Percentiles rank a stretch among this genome's conserved stretches.
These are phyloP conservation scores for Proliferodiscus dingleyae DNA, from an alignment of 2,329 filamentous ascomycete species.

Conservation along the genomic window DNA sequence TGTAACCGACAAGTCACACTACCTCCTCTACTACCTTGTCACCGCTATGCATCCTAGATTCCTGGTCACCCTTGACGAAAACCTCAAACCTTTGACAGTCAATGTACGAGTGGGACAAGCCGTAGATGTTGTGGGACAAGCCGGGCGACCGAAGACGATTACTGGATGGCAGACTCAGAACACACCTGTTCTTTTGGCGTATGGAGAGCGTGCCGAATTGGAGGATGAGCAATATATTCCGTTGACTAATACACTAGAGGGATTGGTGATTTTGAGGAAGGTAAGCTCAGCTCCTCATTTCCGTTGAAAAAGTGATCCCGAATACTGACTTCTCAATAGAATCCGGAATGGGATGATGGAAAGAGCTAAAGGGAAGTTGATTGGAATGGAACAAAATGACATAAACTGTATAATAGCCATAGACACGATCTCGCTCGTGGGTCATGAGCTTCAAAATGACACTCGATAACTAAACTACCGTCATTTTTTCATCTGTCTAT, in stretches of 20 bases:
- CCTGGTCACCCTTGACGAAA: slow-evolving; percentile 91
- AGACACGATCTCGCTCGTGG: slow-evolving; percentile 21
- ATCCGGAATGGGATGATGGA: slow-evolving; percentile 50
- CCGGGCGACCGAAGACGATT: slow-evolving; percentile 95
- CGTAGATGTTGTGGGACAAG: slow-evolving; percentile 95
- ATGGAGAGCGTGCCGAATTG: slow-evolving; percentile 91
- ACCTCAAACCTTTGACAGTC: slow-evolving; percentile 87
- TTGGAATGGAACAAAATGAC: slow-evolving; percentile 18
- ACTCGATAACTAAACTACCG: slow-evolving; percentile 20
- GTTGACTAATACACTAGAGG: slow-evolving; percentile 85
- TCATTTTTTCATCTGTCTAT: too few species aligned
- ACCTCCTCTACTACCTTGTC: slow-evolving; percentile 94
- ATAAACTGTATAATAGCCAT: slow-evolving; percentile 33
- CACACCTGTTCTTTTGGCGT: slow-evolving; percentile 91
- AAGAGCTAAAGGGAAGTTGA: slow-evolving; percentile 33
- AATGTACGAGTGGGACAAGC: slow-evolving; percentile 97
- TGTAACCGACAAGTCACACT: slow-evolving; percentile 65
- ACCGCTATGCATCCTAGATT: slow-evolving; percentile 96
- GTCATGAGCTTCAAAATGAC: slow-evolving; percentile 24
- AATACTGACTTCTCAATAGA: slow-evolving; percentile 34
- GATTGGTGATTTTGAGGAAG: slow-evolving; percentile 94
- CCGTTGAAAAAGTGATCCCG: neutral
- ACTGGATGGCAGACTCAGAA: slow-evolving; percentile 99
- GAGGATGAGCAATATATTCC: slow-evolving; percentile 97
- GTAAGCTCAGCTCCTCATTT: slow-evolving; percentile 46